Evolutionary conservation across 2,329 filamentous ascomycete genomes (phyloP), one percentile per base, ranked within the genome.

Genomic region (Alternaria solani): DNA sequence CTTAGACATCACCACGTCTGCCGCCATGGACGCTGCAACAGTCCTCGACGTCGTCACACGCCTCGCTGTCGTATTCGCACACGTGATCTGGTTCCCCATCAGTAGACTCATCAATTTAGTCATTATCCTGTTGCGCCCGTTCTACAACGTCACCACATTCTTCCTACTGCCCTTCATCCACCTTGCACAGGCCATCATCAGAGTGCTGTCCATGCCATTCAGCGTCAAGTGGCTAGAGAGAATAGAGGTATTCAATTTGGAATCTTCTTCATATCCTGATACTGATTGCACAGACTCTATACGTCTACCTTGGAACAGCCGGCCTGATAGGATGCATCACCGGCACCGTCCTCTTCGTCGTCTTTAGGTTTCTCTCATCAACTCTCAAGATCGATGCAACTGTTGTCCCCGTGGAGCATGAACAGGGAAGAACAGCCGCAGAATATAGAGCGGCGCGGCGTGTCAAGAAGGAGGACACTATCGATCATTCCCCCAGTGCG

Each of bases 231-330:
- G 87, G 38, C 69, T 88, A 14, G 79, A 81, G 5, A 84, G 80
- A 67, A 82, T 89, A 57, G 85, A 89, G 83, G 87, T 88, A 79
- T 78, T 74, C 55, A 34, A 11, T 41, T 2, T 32, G 25, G 42
- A 12, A 48, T 30, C 14, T 30, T 16, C 39, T 25, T 8, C 3
- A 0, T 42, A 3, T 18, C 4, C 14, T 26, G n/a, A 54, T 20
- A n/a, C 56, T 44, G 49, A 56, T n/a, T 25, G 20, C 3, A 9
- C 65, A 84, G 81, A 81, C 80, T 7, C 68, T 84, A 43, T 84
- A 82, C 71, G 84, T 85, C 70, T 89, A 84, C 70, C 82, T 93
- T 47, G 88, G 88, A 49, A 84, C 88, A 25, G 92, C 91, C 7
- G 84, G 86, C 32, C 77, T 91, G 18, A 82, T 92, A 53, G 92